Base-by-base conservation (phyloP, 495 filamentous ascomycete species). In the Penicillium lividum region DNA sequence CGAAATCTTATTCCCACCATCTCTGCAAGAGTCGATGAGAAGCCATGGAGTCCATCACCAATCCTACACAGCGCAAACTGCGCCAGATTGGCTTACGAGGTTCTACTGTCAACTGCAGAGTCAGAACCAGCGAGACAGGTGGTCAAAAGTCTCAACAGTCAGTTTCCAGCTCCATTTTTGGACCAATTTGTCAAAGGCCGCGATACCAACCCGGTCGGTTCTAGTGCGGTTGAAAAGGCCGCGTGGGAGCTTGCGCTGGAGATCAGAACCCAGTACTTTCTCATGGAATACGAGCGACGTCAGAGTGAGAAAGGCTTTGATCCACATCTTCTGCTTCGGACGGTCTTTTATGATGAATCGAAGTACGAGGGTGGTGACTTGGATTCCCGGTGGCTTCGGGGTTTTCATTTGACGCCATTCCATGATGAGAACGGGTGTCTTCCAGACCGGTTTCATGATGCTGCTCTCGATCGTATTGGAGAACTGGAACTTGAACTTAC, bases 231-330 rank as follows among this genome's bases (percentile, higher is more conserved):
- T 34, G 53, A 55, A 44, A 55, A 55, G 29, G 62, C 64, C 10
- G 76, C 74, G 0, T 69, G 78, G 36, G 62, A 72, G 25, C 64
- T 80, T 27, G 77, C 75, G 0, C 54, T 80, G 28, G 67, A 74
- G 25, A 72, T 80, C 31, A 68, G 77, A 8, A 78, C 75, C 0
- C 75, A 78, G 47, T 67, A 62, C 25, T 56, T 77, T 29, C 68
- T 75, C 25, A 54, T 64, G 40, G 60, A 67, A 5, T 53, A 78
- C 25, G 72, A 75, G 43, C 64, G 56, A 6, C 65, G 54, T 30
- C 64, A 71, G 28, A 40, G 59, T 33, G 63, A 67, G 10, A 64
- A 61, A 3, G 56, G 51, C 3, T 76, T 74, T 28, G 64, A 71
- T 22, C 63, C 73, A 2, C 22, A 55, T n/a, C 49, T 57, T 18